These are phyloP conservation scores for Xylariaceae sp. DNA, from an alignment of 2,329 filamentous ascomycete genomes.

Conservation along the genomic window DNA sequence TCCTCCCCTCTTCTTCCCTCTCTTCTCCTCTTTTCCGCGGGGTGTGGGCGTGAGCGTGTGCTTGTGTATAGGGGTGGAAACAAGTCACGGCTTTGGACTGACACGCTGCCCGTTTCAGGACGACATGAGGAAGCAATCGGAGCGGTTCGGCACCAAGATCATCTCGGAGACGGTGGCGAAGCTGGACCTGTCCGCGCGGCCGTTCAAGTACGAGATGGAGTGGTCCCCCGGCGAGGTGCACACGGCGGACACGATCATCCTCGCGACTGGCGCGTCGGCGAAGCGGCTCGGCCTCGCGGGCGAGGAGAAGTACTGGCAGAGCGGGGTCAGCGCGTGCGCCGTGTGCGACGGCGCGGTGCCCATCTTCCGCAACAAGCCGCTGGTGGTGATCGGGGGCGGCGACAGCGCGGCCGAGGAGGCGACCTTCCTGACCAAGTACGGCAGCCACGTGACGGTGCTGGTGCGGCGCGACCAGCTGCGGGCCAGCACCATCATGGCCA, in stretches of 20 bases:
- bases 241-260: constrained; percentile 87
- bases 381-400: constrained; percentile 93
- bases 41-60: too few species aligned
- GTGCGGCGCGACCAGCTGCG: constrained; percentile 82
- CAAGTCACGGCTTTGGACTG: too few species aligned
- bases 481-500: constrained; percentile 87
- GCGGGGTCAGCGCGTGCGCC: constrained; percentile 90
- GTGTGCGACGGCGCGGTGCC: constrained; percentile 96
- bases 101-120: too few species aligned
- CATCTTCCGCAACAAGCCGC: constrained; percentile 93
- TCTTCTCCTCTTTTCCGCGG: too few species aligned
- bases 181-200: constrained; percentile 74
- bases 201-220: constrained; percentile 92
- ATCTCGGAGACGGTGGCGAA: constrained; percentile 86
- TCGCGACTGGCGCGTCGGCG: constrained; percentile 92
- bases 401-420: constrained; percentile 97
- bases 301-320: constrained; percentile 96
- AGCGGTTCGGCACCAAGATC: constrained; percentile 87
- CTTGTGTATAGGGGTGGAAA: too few species aligned
- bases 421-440: constrained; percentile 96
- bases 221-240: constrained; percentile 74
- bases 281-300: constrained; percentile 74
- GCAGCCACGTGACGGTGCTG: constrained; percentile 86
- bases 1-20: not conserved
- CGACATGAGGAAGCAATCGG: constrained; percentile 85